These are phyloP conservation scores for Penicillium soppii DNA, from an alignment of 495 filamentous ascomycete species.

Conservation along the genomic window DNA sequence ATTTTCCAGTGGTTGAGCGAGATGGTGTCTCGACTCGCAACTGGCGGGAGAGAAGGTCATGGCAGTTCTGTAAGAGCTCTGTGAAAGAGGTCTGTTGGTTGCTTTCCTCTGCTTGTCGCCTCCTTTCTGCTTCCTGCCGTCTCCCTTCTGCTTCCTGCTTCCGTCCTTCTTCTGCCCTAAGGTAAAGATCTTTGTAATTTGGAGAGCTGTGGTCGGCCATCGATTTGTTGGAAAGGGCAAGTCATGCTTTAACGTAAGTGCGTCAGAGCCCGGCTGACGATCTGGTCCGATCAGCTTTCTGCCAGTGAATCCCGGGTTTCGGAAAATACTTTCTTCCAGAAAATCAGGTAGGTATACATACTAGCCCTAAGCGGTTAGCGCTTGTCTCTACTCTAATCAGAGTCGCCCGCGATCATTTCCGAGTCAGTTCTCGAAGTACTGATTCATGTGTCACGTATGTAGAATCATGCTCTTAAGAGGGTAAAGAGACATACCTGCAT, in stretches of 20 bases:
- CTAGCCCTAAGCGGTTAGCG: background rate
- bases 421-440: background rate
- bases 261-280: background rate
- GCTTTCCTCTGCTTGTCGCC: slow-evolving; percentile 5
- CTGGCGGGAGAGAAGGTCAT: slow-evolving; percentile 29
- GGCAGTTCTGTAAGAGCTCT: slow-evolving; percentile 35
- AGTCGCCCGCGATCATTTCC: background rate
- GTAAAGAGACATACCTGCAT: background rate
- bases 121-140: background rate
- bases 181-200: slow-evolving; percentile 15
- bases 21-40: slow-evolving; percentile 21
- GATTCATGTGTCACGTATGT: background rate
- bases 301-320: background rate
- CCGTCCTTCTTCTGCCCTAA: background rate
- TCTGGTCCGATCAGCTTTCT: background rate
- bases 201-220: slow-evolving; percentile 9
- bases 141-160: background rate
- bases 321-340: background rate
- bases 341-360: background rate
- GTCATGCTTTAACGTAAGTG: background rate
- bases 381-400: background rate
- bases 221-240: background rate
- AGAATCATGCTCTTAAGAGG: background rate
- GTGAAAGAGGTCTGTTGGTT: slow-evolving; percentile 30
- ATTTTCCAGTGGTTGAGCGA: slow-evolving; percentile 34